Evolutionary conservation across 148 eudicot genomes (phyloP), one percentile per base, ranked within the genome.

Genomic region (Rhododendron vialii): DNA sequence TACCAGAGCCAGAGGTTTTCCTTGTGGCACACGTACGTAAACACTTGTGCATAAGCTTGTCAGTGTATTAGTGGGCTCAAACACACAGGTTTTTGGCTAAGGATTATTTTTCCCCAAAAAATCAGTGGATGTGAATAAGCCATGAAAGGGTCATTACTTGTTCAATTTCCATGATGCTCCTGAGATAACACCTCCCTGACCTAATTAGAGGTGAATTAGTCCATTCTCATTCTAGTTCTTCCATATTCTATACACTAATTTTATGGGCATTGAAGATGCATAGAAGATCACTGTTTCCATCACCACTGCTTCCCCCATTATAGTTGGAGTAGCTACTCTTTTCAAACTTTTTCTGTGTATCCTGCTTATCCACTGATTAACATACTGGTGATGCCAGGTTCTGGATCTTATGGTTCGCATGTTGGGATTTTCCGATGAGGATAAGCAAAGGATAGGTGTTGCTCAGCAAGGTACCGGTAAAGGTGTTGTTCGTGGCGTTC

Each of bases 361-460:
- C 45, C 61, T 73, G 83, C 84, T 89, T 69, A 53, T 83, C 69
- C 79, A 28, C 47, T 73, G 69, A 51, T 84, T 63, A 61, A 82
- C 50, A 24, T 22, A 76, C 84, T 84, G 81, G 79, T 85, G 80
- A n/a, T 87, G 55, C 85, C 92, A 97, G 99, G 99, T 97, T 71
- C 94, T 97, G 81, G 99, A 97, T 89, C 96, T 97, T 86, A 97
- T 97, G 98, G 96, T 93, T 88, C 95, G 98, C 84, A 92, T 97
- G 99, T 95, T 97, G 78, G 99, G 99, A 87, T 97, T 97, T 87
- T 90, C 98, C 43, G 99, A 97, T 22, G 99, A 97, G 82, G 99
- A 97, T 86, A 97, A 97, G 89, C 98, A 97, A 89, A 91, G 95
- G 89, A 94, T 97, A 89, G 99, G 99, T 69, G 88, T 83, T 82